Evolutionary conservation across 352 stramenopile species (phyloP).

Genomic region (Phytophthora pini): DNA sequence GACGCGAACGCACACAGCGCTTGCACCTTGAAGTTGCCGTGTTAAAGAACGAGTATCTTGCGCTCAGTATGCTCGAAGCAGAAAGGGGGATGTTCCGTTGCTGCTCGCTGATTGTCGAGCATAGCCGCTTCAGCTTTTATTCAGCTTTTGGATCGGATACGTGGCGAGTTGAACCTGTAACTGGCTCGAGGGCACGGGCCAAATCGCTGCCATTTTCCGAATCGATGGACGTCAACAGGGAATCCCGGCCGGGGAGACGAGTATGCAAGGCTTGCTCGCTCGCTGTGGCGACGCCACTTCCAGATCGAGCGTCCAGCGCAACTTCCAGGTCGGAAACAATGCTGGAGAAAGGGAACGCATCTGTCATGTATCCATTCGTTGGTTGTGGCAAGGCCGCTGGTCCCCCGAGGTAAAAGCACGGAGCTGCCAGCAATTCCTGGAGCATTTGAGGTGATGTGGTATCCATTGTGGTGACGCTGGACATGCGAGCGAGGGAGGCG

Average conservation of each 20-base stretch:
- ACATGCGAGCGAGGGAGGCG: neutral
- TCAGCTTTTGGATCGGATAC: conserved; percentile 8
- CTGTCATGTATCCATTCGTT: neutral
- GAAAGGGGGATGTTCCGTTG: conserved; percentile 12
- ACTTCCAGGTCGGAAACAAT: conserved; percentile 12
- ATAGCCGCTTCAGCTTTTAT: conserved; percentile 9
- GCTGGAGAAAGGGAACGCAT: conserved; percentile 8
- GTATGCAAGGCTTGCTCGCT: conserved; percentile 12
- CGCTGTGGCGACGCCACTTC: conserved; percentile 13
- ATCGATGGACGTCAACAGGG: conserved; percentile 22
- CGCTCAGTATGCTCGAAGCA: conserved; percentile 21
- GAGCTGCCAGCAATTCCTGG: neutral
- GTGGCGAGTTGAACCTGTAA: conserved; percentile 26
- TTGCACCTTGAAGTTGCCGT: conserved; percentile 30
- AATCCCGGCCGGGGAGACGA: conserved; percentile 12
- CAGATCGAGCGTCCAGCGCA: conserved; percentile 20
- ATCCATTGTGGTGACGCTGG: neutral
- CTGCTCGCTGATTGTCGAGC: conserved; percentile 1
- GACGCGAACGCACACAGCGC: conserved; percentile 22
- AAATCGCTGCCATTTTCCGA: conserved; percentile 37
- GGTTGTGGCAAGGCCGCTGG: neutral
- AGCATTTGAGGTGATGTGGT: neutral
- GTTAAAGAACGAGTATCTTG: conserved; percentile 20
- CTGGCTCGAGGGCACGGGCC: conserved; percentile 32
- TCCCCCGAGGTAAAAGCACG: conserved; percentile 2